A percentile compares a stretch with the other conserved stretches of the same genome.
These are phyloP conservation scores for Salvia splendens DNA, from an alignment of 257 asterid genomes.

Conservation along the genomic window DNA sequence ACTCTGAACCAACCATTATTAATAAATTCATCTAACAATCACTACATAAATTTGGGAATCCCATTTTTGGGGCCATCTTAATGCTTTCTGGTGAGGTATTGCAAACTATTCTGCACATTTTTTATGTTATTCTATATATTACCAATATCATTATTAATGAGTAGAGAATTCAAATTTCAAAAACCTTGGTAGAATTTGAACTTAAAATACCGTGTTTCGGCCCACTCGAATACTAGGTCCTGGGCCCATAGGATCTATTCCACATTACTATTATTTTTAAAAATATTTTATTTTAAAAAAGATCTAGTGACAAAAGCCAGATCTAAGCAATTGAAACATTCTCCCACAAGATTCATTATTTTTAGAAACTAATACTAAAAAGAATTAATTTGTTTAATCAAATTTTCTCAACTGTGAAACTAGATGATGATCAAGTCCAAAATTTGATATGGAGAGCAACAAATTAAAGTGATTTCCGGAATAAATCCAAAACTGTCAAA, in stretches of 20 bases:
- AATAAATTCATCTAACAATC: conserved; percentile 39
- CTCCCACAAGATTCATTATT: neutral
- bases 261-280: no score
- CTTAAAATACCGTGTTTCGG: no score
- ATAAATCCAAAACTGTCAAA: conserved; percentile 18
- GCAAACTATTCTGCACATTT: neutral
- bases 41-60: conserved; percentile 29
- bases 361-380: neutral
- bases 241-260: no score
- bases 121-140: neutral
- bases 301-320: neutral
- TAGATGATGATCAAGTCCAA: neutral
- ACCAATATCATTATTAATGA: no score
- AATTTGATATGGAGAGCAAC: neutral
- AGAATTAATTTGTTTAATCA: neutral
- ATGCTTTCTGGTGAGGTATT: conserved; percentile 31
- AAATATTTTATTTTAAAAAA: neutral
- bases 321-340: neutral
- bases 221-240: no score
- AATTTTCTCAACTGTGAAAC: conserved; percentile 1
- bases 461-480: neutral
- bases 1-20: conserved; percentile 51
- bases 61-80: conserved; percentile 21
- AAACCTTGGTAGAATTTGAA: neutral
- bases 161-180: neutral